Base-by-base conservation (phyloP, 2,329 filamentous ascomycete genomes). In the Phyllosticta citribraziliensis region DNA sequence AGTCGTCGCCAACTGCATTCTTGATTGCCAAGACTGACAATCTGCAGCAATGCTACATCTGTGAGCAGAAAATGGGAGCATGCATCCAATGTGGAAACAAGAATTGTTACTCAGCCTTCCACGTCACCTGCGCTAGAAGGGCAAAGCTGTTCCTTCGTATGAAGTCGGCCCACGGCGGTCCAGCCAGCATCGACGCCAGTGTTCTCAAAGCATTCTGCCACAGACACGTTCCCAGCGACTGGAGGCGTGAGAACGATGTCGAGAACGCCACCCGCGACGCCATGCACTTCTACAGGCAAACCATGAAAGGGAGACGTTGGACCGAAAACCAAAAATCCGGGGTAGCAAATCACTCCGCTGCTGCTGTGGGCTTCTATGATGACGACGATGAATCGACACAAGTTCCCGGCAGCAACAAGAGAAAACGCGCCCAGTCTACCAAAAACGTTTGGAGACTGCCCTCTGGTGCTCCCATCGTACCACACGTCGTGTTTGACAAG, bases 31-130 rank as follows among this genome's bases (percentile, higher is more conserved):
- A 10, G 22, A 62, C n/a, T 24, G 24, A 52, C 24, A 20, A 53
- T 1, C 0, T 14, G 22, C 62, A 79, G 70, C 87, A 84, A 51
- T 99, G 94, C 76, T 99, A 99, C 73, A 95, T 99, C 62, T 99
- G 94, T 76, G 88, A 91, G 66, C 94, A 99, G 75, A 88, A 87
- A 68, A 99, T 99, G 94, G 94, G 94, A 22, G 93, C 94, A 51
- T 97, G 93, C 74, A 97, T 99, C 63, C 94, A 99, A 74, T 99
- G 94, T 74, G 91, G 92, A 63, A 97, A 97, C 78, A 97, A 97
- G 75, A 90, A 88, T 64, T 99, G 94, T 74, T 99, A 96, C 70
- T 88, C 93, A 70, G 94, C 94, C 9, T 99, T 99, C 73, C 94
- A 99, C 74, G 91, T 97, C 60, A 97, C 94, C 5, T 99, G 94